These are phyloP conservation scores for Claviceps maximensis DNA, from an alignment of 2,329 filamentous ascomycete species.

Conservation along the genomic window DNA sequence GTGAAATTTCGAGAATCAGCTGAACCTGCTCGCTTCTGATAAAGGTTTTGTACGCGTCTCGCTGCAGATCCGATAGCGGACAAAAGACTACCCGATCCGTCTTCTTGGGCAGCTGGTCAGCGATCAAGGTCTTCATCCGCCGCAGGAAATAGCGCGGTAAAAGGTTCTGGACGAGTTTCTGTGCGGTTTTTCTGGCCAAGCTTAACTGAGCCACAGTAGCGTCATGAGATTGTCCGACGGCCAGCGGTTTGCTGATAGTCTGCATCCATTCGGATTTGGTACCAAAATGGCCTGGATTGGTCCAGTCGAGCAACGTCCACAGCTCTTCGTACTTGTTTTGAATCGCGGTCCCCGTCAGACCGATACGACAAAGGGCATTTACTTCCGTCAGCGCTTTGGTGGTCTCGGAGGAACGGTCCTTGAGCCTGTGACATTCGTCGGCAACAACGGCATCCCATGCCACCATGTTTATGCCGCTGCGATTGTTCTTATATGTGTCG, in stretches of 20 bases:
- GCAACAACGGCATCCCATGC: slow-evolving; percentile 91
- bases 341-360: slow-evolving; percentile 87
- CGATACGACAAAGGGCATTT: slow-evolving; percentile 84
- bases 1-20: slow-evolving; percentile 52
- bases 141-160: slow-evolving; percentile 83
- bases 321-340: slow-evolving; percentile 97
- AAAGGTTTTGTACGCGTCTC: slow-evolving; percentile 70
- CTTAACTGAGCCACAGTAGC: slow-evolving; percentile 75
- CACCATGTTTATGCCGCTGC: slow-evolving; percentile 63
- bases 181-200: slow-evolving; percentile 65
- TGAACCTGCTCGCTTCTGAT: slow-evolving; percentile 55
- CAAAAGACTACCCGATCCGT: slow-evolving; percentile 92
- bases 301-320: slow-evolving; percentile 95
- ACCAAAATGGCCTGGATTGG: slow-evolving; percentile 64
- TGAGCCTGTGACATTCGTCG: slow-evolving; percentile 86
- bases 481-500: slow-evolving; percentile 70
- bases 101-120: slow-evolving; percentile 87
- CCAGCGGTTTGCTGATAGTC: slow-evolving; percentile 66
- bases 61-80: slow-evolving; percentile 70
- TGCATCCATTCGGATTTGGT: slow-evolving; percentile 61
- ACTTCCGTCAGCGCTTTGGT: slow-evolving; percentile 81
- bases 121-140: slow-evolving; percentile 85
- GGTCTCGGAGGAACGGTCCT: slow-evolving; percentile 62
- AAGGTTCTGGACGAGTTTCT: slow-evolving; percentile 74
- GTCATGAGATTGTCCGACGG: slow-evolving; percentile 82